Percentiles rank a stretch among this genome's conserved stretches.
phyloP scores from a whole-genome alignment of 805 yeast species.

The Komagataella populi region DNA sequence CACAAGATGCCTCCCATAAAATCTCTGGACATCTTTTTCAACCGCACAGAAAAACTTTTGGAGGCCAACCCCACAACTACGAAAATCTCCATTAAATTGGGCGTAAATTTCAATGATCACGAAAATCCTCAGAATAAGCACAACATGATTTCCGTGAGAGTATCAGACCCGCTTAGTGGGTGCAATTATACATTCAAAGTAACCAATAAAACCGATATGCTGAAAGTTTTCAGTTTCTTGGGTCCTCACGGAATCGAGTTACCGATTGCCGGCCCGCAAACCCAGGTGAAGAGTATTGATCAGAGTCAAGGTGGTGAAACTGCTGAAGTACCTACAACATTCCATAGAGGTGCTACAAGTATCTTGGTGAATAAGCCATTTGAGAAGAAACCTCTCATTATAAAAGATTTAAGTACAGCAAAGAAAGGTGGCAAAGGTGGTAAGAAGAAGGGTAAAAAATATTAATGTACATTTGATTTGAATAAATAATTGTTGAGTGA shows the following conservation, averaged over 20 bases:
- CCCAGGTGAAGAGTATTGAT: not conserved
- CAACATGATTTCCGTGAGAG: not conserved
- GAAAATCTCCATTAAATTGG: not conserved
- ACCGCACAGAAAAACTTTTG: constrained; percentile 2
- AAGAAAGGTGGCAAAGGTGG: constrained; percentile 2
- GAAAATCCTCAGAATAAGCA: not conserved
- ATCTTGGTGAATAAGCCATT: constrained; percentile 4
- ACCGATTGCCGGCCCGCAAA: not conserved
- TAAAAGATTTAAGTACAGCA: not conserved
- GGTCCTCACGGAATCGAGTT: constrained; percentile 39
- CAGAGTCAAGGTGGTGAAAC: not conserved
- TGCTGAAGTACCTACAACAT: not conserved
- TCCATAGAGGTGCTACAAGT: constrained; percentile 2
- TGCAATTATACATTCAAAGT: constrained; percentile 46
- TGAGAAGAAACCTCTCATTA: not conserved
- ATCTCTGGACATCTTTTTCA: constrained; percentile 5
- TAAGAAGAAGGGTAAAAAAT: constrained; percentile 6
- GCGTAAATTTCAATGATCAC: not conserved
- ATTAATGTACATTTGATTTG: not conserved
- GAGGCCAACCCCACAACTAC: constrained; percentile 5
- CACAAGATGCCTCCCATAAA: constrained; percentile 1
- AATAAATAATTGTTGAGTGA: not conserved
- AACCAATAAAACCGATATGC: constrained; percentile 55
- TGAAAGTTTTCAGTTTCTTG: constrained; percentile 55
- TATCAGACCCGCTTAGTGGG: constrained; percentile 13